Evolutionary conservation across 2,329 filamentous ascomycete species (phyloP).

Genomic region (Penicillium sp.): DNA sequence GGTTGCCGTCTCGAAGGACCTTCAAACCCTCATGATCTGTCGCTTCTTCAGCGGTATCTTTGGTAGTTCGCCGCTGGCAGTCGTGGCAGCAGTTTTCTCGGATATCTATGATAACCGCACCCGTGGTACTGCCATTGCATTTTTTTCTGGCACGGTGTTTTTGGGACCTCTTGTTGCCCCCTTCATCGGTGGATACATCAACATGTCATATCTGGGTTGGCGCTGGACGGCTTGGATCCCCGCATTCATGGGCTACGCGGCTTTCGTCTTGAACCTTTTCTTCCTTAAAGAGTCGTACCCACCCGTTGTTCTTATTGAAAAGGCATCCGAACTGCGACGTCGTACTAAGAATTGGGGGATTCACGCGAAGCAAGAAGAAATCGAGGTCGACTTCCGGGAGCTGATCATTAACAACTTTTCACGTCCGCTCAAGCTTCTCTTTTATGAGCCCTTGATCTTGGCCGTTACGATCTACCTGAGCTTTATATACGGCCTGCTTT

Average conservation of each 20-base stretch:
- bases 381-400: constrained; percentile 53
- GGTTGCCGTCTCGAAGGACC: constrained; percentile 40
- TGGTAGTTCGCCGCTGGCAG: constrained; percentile 43
- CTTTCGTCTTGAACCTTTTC: constrained; percentile 50
- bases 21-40: constrained; percentile 41
- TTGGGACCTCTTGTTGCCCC: constrained; percentile 54
- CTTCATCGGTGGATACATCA: constrained; percentile 57
- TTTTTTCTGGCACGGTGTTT: constrained; percentile 55
- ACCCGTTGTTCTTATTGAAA: constrained; percentile 57
- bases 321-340: constrained; percentile 50
- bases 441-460: constrained; percentile 45
- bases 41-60: constrained; percentile 49
- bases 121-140: constrained; percentile 39
- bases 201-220: constrained; percentile 51
- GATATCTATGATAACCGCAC: constrained; percentile 51
- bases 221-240: constrained; percentile 57
- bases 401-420: constrained; percentile 54
- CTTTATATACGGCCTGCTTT: constrained; percentile 38
- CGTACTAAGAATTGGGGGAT: constrained; percentile 60
- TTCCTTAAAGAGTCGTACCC: constrained; percentile 61
- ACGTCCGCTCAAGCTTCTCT: constrained; percentile 47
- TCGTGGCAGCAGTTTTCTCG: constrained; percentile 45
- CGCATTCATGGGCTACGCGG: constrained; percentile 57
- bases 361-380: constrained; percentile 55
- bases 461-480: constrained; percentile 42